phyloP scores from a whole-genome alignment of 2,329 filamentous ascomycete species.

The Paecilomyces formosus region DNA sequence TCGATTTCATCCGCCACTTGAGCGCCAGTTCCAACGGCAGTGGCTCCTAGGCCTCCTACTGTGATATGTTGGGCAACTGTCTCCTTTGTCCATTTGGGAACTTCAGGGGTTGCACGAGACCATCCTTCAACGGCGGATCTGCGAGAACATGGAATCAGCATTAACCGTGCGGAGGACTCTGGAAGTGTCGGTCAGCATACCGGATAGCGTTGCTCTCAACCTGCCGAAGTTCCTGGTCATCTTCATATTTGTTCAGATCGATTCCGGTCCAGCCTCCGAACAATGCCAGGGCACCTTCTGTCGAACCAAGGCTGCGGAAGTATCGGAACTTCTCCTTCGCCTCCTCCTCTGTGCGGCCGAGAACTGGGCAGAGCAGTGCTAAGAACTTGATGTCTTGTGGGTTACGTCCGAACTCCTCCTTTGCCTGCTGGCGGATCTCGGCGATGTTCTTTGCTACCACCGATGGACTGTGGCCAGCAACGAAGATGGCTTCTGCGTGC shows the following conservation, averaged over 20 bases:
- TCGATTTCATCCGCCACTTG: conserved; percentile 63
- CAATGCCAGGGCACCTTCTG: conserved; percentile 60
- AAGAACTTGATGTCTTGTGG: conserved; percentile 59
- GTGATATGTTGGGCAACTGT: conserved; percentile 62
- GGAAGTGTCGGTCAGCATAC: conserved; percentile 17
- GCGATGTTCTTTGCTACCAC: conserved; percentile 56
- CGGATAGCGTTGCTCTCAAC: conserved; percentile 56
- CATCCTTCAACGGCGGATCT: conserved; percentile 45
- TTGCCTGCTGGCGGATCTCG: conserved; percentile 54
- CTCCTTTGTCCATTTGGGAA: conserved; percentile 64
- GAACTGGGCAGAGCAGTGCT: conserved; percentile 57
- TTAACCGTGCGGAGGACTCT: not conserved
- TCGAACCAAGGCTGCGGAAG: conserved; percentile 53
- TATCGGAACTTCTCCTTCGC: conserved; percentile 58
- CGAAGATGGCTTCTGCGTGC: conserved; percentile 65
- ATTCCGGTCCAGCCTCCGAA: conserved; percentile 72
- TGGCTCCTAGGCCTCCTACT: conserved; percentile 59
- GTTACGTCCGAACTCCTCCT: conserved; percentile 48
- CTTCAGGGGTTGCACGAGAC: conserved; percentile 50
- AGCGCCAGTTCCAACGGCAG: conserved; percentile 56
- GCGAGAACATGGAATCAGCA: not conserved
- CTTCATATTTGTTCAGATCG: conserved; percentile 52
- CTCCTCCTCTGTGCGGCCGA: conserved; percentile 59
- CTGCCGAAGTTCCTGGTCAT: conserved; percentile 56
- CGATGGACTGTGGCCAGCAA: conserved; percentile 56